These are phyloP conservation scores for Epichloe sp. DNA, from an alignment of 2,329 filamentous ascomycete species.

Conservation along the genomic window DNA sequence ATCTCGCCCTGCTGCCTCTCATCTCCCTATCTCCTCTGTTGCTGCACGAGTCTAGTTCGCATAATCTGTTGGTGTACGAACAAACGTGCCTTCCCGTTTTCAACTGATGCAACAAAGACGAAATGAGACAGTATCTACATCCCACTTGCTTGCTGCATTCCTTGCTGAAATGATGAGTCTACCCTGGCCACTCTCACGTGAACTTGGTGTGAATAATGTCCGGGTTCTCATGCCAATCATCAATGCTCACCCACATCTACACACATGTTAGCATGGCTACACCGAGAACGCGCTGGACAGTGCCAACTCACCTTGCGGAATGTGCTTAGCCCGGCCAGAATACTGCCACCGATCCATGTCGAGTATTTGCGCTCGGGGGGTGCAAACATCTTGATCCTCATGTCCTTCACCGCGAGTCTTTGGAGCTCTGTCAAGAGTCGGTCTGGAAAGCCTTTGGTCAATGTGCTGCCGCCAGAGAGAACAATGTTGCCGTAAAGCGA, in stretches of 20 bases:
- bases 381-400: conserved; percentile 98
- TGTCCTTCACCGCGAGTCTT: conserved; percentile 89
- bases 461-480: conserved; percentile 84
- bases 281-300: not conserved
- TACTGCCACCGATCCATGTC: conserved; percentile 97
- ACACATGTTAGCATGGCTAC: conserved; percentile 7
- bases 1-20: not conserved
- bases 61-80: too few relatives aligned
- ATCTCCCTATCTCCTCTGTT: too few relatives aligned
- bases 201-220: conserved; percentile 99
- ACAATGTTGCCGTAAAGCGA: conserved; percentile 93
- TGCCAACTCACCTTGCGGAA: conserved; percentile 76
- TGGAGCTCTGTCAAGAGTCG: conserved; percentile 85
- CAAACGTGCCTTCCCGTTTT: too few relatives aligned
- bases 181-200: conserved; percentile 41
- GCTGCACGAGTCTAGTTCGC: too few relatives aligned
- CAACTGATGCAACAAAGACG: too few relatives aligned
- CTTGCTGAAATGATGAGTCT: not conserved
- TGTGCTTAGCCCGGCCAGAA: conserved; percentile 89
- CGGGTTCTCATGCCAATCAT: conserved; percentile 99
- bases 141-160: too few relatives aligned
- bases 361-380: conserved; percentile 97
- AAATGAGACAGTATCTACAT: too few relatives aligned
- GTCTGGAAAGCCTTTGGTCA: conserved; percentile 95
- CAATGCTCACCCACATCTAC: conserved; percentile 99